A percentile compares a stretch with the other conserved stretches of the same genome.
These are phyloP conservation scores for Tephrocybe sp. DNA, from an alignment of 768 basidiomycete species.

Conservation along the genomic window DNA sequence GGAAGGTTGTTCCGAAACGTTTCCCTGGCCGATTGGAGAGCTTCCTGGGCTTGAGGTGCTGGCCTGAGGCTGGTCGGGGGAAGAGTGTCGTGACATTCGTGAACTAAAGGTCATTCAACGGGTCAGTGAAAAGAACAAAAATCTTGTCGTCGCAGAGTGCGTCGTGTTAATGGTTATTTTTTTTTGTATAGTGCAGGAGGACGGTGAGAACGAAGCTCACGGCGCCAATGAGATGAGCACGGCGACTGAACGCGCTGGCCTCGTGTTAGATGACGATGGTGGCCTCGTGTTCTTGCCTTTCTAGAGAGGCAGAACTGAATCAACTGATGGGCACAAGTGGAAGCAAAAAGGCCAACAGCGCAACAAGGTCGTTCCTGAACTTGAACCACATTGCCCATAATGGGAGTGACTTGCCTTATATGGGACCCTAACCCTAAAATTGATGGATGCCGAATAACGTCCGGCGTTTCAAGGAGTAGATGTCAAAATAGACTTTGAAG, in stretches of 20 bases:
- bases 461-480: slow-evolving; percentile 8
- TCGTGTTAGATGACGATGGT: slow-evolving; percentile 40
- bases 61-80: slow-evolving; percentile 25
- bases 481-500: neutral
- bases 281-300: slow-evolving; percentile 50
- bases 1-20: slow-evolving; percentile 28
- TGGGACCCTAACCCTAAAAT: slow-evolving; percentile 16
- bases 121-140: slow-evolving; percentile 6
- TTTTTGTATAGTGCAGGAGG: slow-evolving; percentile 19
- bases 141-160: slow-evolving; percentile 14
- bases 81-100: slow-evolving; percentile 37
- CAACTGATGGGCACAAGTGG: slow-evolving; percentile 19
- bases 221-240: slow-evolving; percentile 16
- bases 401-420: slow-evolving; percentile 14
- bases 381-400: slow-evolving; percentile 20
- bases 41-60: slow-evolving; percentile 23
- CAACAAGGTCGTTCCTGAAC: slow-evolving; percentile 22
- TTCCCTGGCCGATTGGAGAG: slow-evolving; percentile 19
- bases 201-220: slow-evolving; percentile 14
- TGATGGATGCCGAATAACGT: neutral
- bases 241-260: slow-evolving; percentile 33
- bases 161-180: slow-evolving; percentile 29
- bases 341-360: slow-evolving; percentile 16
- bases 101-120: slow-evolving; percentile 25
- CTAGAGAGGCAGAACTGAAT: slow-evolving; percentile 27